Evolutionary conservation across 495 filamentous ascomycete genomes (phyloP).

Genomic region (Talaromyces trachyspermus): DNA sequence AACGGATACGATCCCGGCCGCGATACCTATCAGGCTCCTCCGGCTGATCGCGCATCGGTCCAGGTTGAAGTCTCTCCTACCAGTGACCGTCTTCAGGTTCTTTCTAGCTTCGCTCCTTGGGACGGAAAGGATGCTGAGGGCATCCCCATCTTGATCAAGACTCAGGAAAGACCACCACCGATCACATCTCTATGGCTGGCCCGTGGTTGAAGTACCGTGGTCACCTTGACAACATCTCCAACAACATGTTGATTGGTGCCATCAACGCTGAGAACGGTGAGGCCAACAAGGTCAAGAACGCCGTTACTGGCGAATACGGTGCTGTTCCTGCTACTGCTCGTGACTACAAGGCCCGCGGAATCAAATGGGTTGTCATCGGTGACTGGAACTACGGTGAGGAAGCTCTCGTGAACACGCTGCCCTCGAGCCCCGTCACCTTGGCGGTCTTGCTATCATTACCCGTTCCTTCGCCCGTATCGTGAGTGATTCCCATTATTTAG

Average conservation of each 20-base stretch:
- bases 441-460: constrained; percentile 94
- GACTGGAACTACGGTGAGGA: constrained; percentile 99
- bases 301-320: constrained; percentile 70
- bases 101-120: constrained; percentile 81
- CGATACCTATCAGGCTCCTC: constrained; percentile 96
- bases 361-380: constrained; percentile 96
- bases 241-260: constrained; percentile 99
- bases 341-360: constrained; percentile 95
- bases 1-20: constrained; percentile 87
- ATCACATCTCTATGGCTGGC: constrained; percentile 99
- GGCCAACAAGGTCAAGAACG: constrained; percentile 97
- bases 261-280: constrained; percentile 92
- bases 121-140: constrained; percentile 86
- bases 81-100: constrained; percentile 90
- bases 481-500: constrained; percentile 19
- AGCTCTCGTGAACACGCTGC: constrained; percentile 96
- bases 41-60: constrained; percentile 63
- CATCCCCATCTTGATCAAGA: constrained; percentile 95
- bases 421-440: constrained; percentile 94
- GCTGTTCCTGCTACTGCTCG: constrained; percentile 91
- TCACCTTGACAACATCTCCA: constrained; percentile 99
- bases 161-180: constrained; percentile 96
- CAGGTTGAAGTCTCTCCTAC: constrained; percentile 77
- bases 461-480: constrained; percentile 92
- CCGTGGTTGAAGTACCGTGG: constrained; percentile 99